Evolutionary conservation across 2,329 filamentous ascomycete genomes (phyloP), one percentile per base, ranked within the genome.

Genomic region (Talaromyces rugulosus): DNA sequence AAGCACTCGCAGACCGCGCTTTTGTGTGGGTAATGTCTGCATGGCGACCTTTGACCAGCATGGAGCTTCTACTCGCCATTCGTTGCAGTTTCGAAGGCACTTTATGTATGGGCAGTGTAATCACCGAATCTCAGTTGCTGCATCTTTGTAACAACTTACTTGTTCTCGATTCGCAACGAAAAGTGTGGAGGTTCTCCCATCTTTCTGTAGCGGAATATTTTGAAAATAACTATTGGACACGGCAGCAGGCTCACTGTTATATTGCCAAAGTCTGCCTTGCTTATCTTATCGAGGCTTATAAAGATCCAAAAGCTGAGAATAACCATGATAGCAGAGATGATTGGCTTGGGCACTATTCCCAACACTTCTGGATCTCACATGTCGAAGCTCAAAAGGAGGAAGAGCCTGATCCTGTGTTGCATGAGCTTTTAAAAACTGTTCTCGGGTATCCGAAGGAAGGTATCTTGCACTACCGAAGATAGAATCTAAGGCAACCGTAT

Each of bases 201-300:
- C 62, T 72, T 28, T 72, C 70, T 5, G 69, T 72, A 4, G 64
- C 54, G 12, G 69, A 72, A 58, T 72, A 70, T 55, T 62, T 72
- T 50, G 68, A 71, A 58, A 56, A 68, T 1, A 28, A 66, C 36
- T 65, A 64, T 8, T 51, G 40, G 42, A 34, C 28, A 12, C 18
- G 36, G 34, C 11, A n/a, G 9, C n/a, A 61, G 27, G 28, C 53
- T 27, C 31, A 58, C 33, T 33, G 23, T 28, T 18, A n/a, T 31
- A 27, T 53, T 42, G 42, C 59, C 18, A 61, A 61, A 23, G 33
- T 40, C 4, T 61, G 59, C 28, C 42, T 61, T 14, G 23, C 14
- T 31, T 36, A n/a, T 44, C 33, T 61, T 6, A 34, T 58, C 6
- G 14, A 58, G n/a, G 3, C 36, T 16, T 56, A 23, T 14, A 16